Conservation (phyloP, 2,329 filamentous ascomycete species). For the Paradendryphiella salina region DNA sequence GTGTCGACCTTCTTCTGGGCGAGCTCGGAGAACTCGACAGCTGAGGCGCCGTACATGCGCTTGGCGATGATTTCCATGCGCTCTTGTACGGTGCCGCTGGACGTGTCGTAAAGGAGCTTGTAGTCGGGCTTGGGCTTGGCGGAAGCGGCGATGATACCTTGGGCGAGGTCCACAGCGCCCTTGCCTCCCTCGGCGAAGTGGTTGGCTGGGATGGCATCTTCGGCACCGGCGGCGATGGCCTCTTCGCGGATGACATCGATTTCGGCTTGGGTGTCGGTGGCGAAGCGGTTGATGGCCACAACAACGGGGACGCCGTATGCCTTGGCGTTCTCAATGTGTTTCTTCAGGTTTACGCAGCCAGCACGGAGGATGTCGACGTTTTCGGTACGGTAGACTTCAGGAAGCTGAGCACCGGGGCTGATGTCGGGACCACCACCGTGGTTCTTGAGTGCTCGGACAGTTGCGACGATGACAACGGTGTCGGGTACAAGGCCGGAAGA, state of each 20-base stretch:
- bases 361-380: slow-evolving; percentile 88
- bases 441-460: slow-evolving; percentile 92
- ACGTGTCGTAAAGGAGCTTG: slow-evolving; percentile 80
- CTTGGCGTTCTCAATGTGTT: slow-evolving; percentile 90
- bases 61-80: slow-evolving; percentile 89
- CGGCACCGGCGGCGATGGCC: slow-evolving; percentile 85
- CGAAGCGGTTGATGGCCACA: slow-evolving; percentile 95
- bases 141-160: slow-evolving; percentile 80
- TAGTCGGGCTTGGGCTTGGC: slow-evolving; percentile 77
- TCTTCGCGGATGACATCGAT: slow-evolving; percentile 88
- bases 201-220: slow-evolving; percentile 90
- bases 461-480: slow-evolving; percentile 92
- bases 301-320: slow-evolving; percentile 90
- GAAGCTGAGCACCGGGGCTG: slow-evolving; percentile 79
- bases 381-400: slow-evolving; percentile 87
- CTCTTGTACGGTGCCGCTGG: slow-evolving; percentile 72
- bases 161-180: slow-evolving; percentile 85
- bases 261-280: slow-evolving; percentile 91
- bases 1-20: slow-evolving; percentile 96
- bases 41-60: slow-evolving; percentile 90
- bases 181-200: slow-evolving; percentile 96
- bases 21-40: slow-evolving; percentile 89
- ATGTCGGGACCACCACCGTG: slow-evolving; percentile 97
- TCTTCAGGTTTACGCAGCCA: slow-evolving; percentile 91
- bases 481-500: slow-evolving; percentile 91